A percentile compares a stretch with the other conserved stretches of the same genome.
phyloP scores from a whole-genome alignment of 1,139 yeast species.

The Candida dubliniensis region DNA sequence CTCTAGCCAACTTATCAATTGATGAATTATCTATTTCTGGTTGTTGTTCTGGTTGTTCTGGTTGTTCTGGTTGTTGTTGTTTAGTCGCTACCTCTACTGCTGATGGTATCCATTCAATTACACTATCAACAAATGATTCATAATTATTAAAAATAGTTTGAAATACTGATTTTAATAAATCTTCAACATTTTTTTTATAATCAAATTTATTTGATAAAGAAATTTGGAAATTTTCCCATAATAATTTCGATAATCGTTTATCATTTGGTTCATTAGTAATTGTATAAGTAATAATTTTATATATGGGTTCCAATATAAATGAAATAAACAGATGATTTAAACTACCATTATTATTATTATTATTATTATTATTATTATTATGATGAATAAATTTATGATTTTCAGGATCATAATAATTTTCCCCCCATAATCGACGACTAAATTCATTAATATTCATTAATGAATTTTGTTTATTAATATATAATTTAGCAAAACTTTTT shows the following conservation, averaged over 20 bases:
- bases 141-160: slow-evolving; percentile 53
- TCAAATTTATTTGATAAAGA: slow-evolving; percentile 36
- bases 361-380: slow-evolving; percentile 28
- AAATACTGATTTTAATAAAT: slow-evolving; percentile 57
- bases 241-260: slow-evolving; percentile 33
- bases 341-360: slow-evolving; percentile 24
- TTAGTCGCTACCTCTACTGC: no score
- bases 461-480: slow-evolving; percentile 32
- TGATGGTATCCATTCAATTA: slow-evolving; percentile 36
- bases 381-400: slow-evolving; percentile 43
- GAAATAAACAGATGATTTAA: slow-evolving; percentile 58
- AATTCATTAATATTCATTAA: slow-evolving; percentile 44
- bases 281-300: slow-evolving; percentile 67
- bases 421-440: slow-evolving; percentile 73
- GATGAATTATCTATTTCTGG: no score
- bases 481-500: slow-evolving; percentile 60
- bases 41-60: no score
- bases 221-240: slow-evolving; percentile 50
- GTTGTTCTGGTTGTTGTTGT: no score
- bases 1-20: slow-evolving; percentile 63
- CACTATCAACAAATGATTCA: slow-evolving; percentile 54
- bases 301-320: slow-evolving; percentile 76
- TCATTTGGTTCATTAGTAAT: slow-evolving; percentile 54
- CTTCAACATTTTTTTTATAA: slow-evolving; percentile 54
- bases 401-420: slow-evolving; percentile 51